Conservation (phyloP, 495 filamentous ascomycete genomes). For the Tuber microsphaerosporum region DNA sequence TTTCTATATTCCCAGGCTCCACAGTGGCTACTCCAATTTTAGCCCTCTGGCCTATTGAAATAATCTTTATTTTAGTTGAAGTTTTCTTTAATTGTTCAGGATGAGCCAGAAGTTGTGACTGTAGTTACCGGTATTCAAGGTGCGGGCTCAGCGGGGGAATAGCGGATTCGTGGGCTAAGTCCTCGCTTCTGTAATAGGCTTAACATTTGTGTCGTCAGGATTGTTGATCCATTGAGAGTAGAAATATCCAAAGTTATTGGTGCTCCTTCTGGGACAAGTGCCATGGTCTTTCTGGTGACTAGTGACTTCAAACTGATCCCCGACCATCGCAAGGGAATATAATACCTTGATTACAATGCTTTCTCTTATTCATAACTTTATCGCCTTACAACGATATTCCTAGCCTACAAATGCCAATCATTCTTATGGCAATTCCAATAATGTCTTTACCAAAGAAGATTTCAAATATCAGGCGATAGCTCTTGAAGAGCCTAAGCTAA, state of each 20-base stretch:
- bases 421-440: not conserved
- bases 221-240: constrained; percentile 60
- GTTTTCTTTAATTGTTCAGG: no score
- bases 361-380: constrained; percentile 43
- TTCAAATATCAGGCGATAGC: constrained; percentile 43
- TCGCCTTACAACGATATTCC: constrained; percentile 37
- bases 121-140: no score
- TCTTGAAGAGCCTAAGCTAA: constrained; percentile 55
- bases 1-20: no score
- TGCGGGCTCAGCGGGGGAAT: no score
- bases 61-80: no score
- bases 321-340: constrained; percentile 60
- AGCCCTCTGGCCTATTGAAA: no score
- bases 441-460: not conserved
- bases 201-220: constrained; percentile 58
- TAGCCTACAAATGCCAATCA: not conserved
- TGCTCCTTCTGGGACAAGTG: constrained; percentile 55
- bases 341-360: constrained; percentile 55
- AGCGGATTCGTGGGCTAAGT: constrained; percentile 52
- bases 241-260: constrained; percentile 58
- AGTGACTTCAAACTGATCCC: constrained; percentile 64
- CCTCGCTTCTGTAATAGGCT: constrained; percentile 46
- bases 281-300: constrained; percentile 66
- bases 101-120: no score
- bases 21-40: no score